A percentile compares a stretch with the other conserved stretches of the same genome.
Conservation (phyloP, 2,329 filamentous ascomycete species). For the Phyllosticta paracitricarpa region DNA sequence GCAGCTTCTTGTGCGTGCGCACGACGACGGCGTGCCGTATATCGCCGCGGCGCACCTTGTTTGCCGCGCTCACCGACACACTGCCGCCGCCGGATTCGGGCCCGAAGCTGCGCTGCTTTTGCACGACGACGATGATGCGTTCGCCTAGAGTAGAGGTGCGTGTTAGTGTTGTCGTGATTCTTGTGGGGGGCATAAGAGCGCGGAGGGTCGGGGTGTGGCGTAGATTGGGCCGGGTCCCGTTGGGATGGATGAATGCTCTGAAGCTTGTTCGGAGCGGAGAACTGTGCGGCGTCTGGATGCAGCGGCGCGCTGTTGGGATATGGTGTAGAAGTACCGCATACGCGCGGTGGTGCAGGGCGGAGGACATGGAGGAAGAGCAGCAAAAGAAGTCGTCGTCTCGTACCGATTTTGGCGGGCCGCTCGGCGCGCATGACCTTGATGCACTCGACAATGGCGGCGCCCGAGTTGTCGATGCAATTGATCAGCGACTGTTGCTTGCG, state of each 20-base stretch:
- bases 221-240: background rate
- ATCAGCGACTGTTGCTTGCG: slow-evolving; percentile 64
- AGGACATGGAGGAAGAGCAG: background rate
- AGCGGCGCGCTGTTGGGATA: background rate
- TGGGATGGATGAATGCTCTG: background rate
- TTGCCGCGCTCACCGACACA: slow-evolving; percentile 62
- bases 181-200: background rate
- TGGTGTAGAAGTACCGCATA: background rate
- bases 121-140: slow-evolving; percentile 92
- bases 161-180: background rate
- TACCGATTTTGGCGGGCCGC: slow-evolving; percentile 79
- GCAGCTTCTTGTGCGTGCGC: slow-evolving; percentile 77
- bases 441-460: slow-evolving; percentile 94
- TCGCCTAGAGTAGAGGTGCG: slow-evolving; percentile 53
- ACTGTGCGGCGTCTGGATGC: background rate
- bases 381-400: slow-evolving; percentile 17
- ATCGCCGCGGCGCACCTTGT: slow-evolving; percentile 94
- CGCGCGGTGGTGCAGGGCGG: background rate
- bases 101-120: slow-evolving; percentile 78
- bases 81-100: slow-evolving; percentile 61
- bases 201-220: background rate
- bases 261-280: background rate
- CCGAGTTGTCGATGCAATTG: slow-evolving; percentile 99
- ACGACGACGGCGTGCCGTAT: slow-evolving; percentile 95
- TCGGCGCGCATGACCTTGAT: slow-evolving; percentile 88